Evolutionary conservation across 352 stramenopile species (phyloP).

Genomic region (Phytophthora macrochlamydospora): DNA sequence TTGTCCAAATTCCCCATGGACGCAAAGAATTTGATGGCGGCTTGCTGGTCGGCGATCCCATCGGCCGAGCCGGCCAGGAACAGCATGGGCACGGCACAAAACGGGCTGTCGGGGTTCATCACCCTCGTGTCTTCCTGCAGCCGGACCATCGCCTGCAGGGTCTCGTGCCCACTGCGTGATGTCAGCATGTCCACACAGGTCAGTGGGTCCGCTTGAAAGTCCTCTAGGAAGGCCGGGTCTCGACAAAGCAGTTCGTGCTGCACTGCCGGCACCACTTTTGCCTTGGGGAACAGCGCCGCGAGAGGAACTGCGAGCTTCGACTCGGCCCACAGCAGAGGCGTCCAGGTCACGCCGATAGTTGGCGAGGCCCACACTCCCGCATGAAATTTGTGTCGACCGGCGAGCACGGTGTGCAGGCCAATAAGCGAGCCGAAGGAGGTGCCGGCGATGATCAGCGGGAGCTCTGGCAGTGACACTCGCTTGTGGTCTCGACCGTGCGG

Average conservation of each 20-base stretch:
- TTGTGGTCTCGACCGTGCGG: constrained; percentile 21
- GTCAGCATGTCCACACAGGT: constrained; percentile 54
- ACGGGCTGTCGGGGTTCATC: constrained; percentile 28
- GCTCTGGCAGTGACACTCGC: constrained; percentile 12
- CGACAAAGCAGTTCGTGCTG: constrained; percentile 42
- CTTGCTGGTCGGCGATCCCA: constrained; percentile 47
- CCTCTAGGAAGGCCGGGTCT: constrained; percentile 45
- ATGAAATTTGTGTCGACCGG: constrained; percentile 47
- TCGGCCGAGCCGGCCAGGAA: constrained; percentile 51
- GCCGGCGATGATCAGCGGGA: constrained; percentile 53
- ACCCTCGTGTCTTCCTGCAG: constrained; percentile 39
- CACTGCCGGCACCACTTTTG: constrained; percentile 51
- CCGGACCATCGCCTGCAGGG: constrained; percentile 33
- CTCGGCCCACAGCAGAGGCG: constrained; percentile 43
- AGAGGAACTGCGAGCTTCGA: constrained; percentile 43
- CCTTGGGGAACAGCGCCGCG: constrained; percentile 37
- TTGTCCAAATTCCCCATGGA: constrained; percentile 57
- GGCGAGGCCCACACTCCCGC: constrained; percentile 59
- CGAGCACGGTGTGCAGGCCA: constrained; percentile 57
- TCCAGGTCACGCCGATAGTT: constrained; percentile 54
- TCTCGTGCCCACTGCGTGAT: constrained; percentile 34
- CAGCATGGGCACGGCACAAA: constrained; percentile 34
- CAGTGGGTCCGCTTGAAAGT: constrained; percentile 53
- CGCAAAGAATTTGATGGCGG: constrained; percentile 54
- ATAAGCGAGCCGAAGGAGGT: constrained; percentile 68